Percentiles rank a stretch among this genome's conserved stretches.
Evolutionary conservation across 345 rosid species (phyloP).

Genomic region (Microcos paniculata): DNA sequence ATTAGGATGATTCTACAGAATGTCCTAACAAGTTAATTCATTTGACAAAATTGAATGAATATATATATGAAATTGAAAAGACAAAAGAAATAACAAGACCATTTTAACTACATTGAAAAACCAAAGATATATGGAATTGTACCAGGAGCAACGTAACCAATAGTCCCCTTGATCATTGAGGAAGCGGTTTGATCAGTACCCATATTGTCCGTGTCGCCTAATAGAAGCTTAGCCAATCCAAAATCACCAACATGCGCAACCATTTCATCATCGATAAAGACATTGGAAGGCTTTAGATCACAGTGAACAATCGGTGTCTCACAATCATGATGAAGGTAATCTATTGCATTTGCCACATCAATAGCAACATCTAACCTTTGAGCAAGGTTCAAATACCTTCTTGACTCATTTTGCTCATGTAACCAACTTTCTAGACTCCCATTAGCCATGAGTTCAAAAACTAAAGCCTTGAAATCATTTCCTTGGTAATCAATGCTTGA

Average conservation of each 20-base stretch:
- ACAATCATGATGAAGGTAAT: constrained; percentile 22
- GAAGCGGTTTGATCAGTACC: not conserved
- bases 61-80: no score
- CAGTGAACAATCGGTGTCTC: constrained; percentile 18
- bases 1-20: no score
- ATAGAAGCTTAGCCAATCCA: not conserved
- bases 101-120: no score
- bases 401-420: not conserved
- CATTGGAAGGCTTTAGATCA: constrained; percentile 2
- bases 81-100: no score
- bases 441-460: constrained; percentile 10
- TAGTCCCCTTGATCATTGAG: no score
- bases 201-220: not conserved
- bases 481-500: constrained; percentile 26
- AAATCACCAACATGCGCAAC: constrained; percentile 4
- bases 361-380: constrained; percentile 21
- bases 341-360: constrained; percentile 20
- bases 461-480: constrained; percentile 31
- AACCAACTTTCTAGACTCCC: not conserved
- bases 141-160: constrained; percentile 16
- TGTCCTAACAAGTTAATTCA: no score
- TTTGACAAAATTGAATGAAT: no score
- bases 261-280: not conserved
- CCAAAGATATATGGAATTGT: no score
- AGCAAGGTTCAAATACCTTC: constrained; percentile 2